A percentile compares a stretch with the other conserved stretches of the same genome.
These are phyloP conservation scores for Lasiodiplodia citricola DNA, from an alignment of 2,329 filamentous ascomycete species.

Conservation along the genomic window DNA sequence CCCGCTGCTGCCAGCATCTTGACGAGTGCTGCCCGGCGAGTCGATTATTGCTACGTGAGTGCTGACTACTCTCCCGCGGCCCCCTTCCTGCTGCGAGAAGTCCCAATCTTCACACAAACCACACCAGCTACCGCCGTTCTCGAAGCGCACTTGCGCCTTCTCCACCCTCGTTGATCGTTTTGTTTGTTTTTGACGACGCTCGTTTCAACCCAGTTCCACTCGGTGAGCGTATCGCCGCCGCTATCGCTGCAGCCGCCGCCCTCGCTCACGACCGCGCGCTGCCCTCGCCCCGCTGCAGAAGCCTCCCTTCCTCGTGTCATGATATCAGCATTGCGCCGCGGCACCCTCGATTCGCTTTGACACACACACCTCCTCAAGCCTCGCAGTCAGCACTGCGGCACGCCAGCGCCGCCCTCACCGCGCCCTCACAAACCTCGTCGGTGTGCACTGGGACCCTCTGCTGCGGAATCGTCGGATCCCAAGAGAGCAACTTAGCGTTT, in stretches of 20 bases:
- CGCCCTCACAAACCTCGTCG: neutral
- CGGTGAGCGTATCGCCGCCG: constrained; percentile 12
- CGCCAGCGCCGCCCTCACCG: neutral
- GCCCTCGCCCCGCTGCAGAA: constrained; percentile 9
- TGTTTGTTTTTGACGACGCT: constrained; percentile 21
- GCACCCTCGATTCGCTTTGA: neutral
- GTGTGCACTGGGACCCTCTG: neutral
- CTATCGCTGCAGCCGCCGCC: constrained; percentile 23
- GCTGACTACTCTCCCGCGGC: constrained; percentile 22
- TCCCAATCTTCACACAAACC: constrained; percentile 2
- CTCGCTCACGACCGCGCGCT: constrained; percentile 20
- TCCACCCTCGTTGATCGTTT: constrained; percentile 13
- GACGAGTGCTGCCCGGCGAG: neutral
- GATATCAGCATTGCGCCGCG: constrained; percentile 21
- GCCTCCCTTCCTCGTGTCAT: constrained; percentile 19
- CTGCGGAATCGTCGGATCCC: constrained; percentile 17
- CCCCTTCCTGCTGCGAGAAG: constrained; percentile 8
- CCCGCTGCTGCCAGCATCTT: constrained; percentile 11
- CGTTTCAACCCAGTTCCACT: constrained; percentile 21
- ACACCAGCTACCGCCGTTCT: neutral
- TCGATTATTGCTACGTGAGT: constrained; percentile 4
- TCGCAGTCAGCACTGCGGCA: constrained; percentile 9
- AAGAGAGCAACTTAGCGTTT: constrained; percentile 9
- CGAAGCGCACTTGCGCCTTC: constrained; percentile 22
- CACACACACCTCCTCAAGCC: constrained; percentile 7